Evolutionary conservation across 345 rosid genomes (phyloP).

Genomic region (Gossypium longicalyx): DNA sequence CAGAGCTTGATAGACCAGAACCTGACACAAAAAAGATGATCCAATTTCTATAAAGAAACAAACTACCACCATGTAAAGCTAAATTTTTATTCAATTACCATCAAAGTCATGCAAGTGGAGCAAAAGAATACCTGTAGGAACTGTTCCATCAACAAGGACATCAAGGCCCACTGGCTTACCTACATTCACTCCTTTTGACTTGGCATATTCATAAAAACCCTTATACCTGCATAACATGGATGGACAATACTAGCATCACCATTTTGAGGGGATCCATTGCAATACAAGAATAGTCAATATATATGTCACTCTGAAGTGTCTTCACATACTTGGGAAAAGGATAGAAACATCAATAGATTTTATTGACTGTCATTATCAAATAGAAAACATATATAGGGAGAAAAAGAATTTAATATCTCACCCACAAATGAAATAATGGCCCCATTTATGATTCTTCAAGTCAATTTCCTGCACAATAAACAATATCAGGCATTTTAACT

Average conservation of each 20-base stretch:
- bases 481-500: background rate
- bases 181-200: slow-evolving; percentile 65
- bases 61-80: background rate
- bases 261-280: background rate
- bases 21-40: slow-evolving; percentile 39
- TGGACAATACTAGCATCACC: background rate
- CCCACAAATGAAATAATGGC: slow-evolving; percentile 95
- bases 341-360: background rate
- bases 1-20: slow-evolving; percentile 90
- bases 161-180: slow-evolving; percentile 83
- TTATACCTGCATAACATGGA: slow-evolving; percentile 56
- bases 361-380: background rate
- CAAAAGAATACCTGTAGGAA: slow-evolving; percentile 70
- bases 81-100: background rate
- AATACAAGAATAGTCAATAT: background rate
- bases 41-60: background rate
- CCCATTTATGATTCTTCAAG: slow-evolving; percentile 91
- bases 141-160: slow-evolving; percentile 82
- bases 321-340: background rate
- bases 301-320: background rate
- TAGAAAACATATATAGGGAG: background rate
- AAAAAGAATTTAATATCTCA: slow-evolving; percentile 29
- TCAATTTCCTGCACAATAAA: slow-evolving; percentile 63
- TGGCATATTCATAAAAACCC: slow-evolving; percentile 72
- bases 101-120: background rate